These are phyloP conservation scores for Lumnitzera racemosa DNA, from an alignment of 345 rosid species.

Conservation along the genomic window DNA sequence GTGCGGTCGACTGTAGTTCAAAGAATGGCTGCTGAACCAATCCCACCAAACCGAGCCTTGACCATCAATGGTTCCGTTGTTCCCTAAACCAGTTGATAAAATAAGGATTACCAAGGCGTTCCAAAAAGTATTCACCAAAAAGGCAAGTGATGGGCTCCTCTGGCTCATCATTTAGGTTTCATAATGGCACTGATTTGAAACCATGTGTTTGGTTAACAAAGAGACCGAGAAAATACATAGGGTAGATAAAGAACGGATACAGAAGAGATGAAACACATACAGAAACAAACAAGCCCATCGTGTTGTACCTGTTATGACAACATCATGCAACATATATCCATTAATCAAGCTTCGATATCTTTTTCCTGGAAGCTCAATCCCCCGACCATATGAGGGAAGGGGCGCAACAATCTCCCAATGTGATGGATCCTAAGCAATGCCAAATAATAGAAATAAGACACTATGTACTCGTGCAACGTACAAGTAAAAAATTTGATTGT, in stretches of 20 bases:
- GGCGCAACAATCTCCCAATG: constrained; percentile 84
- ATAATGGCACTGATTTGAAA: too few relatives aligned
- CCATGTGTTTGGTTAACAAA: too few relatives aligned
- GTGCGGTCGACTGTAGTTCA: constrained; percentile 88
- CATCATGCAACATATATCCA: constrained; percentile 65
- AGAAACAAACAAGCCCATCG: not conserved
- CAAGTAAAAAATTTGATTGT: not conserved
- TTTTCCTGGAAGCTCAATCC: constrained; percentile 69
- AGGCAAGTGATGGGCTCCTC: too few relatives aligned
- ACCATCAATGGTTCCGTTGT: constrained; percentile 85
- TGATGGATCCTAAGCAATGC: constrained; percentile 44
- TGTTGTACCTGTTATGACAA: constrained; percentile 67
- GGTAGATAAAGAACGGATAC: too few relatives aligned
- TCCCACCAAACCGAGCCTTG: constrained; percentile 94
- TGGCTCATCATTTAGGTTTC: too few relatives aligned
- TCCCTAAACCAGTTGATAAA: constrained; percentile 35
- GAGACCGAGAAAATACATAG: too few relatives aligned
- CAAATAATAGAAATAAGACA: not conserved
- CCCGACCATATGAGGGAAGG: constrained; percentile 84
- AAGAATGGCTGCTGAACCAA: constrained; percentile 47
- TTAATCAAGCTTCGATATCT: constrained; percentile 79
- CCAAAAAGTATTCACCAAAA: not conserved
- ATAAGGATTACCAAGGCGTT: not conserved
- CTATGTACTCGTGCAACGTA: not conserved
- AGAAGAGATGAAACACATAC: too few relatives aligned